phyloP scores from a whole-genome alignment of 148 eudicot genomes.

The Cornus florida region DNA sequence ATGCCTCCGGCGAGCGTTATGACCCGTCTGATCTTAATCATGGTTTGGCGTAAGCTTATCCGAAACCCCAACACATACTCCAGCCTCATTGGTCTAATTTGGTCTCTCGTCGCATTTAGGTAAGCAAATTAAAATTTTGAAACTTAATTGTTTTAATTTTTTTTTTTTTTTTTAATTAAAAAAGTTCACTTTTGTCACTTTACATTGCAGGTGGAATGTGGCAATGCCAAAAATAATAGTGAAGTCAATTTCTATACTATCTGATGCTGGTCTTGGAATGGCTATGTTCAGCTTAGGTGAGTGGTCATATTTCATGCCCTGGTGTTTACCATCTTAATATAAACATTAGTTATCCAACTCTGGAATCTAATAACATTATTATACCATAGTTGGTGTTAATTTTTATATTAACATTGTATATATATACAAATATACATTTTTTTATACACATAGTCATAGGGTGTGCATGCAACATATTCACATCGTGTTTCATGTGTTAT shows the following conservation, averaged over 20 bases:
- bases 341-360: not conserved
- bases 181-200: not conserved
- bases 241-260: constrained; percentile 67
- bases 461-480: too few relatives aligned
- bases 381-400: too few relatives aligned
- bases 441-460: too few relatives aligned
- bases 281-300: constrained; percentile 94
- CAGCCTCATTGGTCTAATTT: constrained; percentile 70
- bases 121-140: constrained; percentile 5
- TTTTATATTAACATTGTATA: too few relatives aligned
- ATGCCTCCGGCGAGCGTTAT: constrained; percentile 95
- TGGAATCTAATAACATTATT: too few relatives aligned
- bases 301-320: constrained; percentile 3
- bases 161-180: too few relatives aligned
- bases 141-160: too few relatives aligned
- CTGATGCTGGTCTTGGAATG: constrained; percentile 96
- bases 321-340: not conserved
- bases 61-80: constrained; percentile 88
- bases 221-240: constrained; percentile 66
- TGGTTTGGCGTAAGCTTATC: constrained; percentile 83
- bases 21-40: constrained; percentile 75
- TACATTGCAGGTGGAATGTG: constrained; percentile 73
- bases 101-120: constrained; percentile 73
- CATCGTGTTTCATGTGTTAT: too few relatives aligned
- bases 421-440: too few relatives aligned